Evolutionary conservation across 805 yeast genomes (phyloP), one percentile per base, ranked within the genome.

Genomic region (Sugiyamaella marilandica): DNA sequence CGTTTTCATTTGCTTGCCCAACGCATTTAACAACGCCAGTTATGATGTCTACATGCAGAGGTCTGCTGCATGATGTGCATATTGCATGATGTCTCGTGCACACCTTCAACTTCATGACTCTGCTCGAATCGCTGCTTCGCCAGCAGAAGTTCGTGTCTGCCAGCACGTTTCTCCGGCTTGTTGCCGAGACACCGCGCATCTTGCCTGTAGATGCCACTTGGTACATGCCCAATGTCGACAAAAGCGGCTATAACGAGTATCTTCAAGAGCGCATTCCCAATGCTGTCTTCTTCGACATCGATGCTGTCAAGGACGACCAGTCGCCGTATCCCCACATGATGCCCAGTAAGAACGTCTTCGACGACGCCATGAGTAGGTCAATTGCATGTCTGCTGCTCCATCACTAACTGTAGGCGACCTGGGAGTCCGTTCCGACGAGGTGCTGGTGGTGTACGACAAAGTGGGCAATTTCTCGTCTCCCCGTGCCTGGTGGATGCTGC

Each of bases 311-410:
- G 50, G 87, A 86, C 56, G 68, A 68, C 1, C 53, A 69, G 0
- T 82, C 88, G 11, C 72, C 77, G 14, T 91, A 78, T 63, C 97
- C 99, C 1, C 98, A 94, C 63, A 94, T 91, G 97, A 74, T 91
- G 10, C 98, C 98, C 1, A 68, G 75, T 5, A 65, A 72, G 26
- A 71, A 69, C 1, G 75, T 73, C 2, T 92, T 89, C 68, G 79
- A 80, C 49, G 45, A 62, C 4, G 76, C 79, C 5, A 62, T 70
- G 61, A 53, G 64, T 32, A 16, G 26, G 41, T 19, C 21, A 34
- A 16, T 34, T 34, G 39, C 19, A 8, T 5, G 16, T 3, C 16
- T 39, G 43, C 4, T n/a, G 8, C 10, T 5, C 5, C 5, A 7
- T 8, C 7, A n/a, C 35, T 24, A 19, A 39, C 43, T 16, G 14